phyloP scores from a whole-genome alignment of 2,329 filamentous ascomycete genomes.

The Xylariaceae sp. region DNA sequence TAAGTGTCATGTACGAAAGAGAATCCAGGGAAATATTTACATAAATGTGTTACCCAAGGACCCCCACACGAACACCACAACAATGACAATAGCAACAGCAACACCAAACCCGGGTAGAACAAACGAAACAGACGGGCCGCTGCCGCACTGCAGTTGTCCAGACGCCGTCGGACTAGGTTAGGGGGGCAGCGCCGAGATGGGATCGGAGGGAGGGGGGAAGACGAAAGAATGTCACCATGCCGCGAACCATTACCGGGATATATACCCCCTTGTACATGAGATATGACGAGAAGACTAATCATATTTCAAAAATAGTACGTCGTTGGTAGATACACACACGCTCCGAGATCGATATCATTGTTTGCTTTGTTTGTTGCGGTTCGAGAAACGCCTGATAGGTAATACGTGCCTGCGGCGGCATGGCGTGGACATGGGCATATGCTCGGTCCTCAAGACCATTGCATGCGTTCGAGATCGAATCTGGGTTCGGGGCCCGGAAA shows the following conservation, averaged over 20 bases:
- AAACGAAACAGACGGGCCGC: neutral
- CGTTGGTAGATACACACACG: neutral
- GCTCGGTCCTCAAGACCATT: neutral
- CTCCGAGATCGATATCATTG: neutral
- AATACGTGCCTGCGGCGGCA: neutral
- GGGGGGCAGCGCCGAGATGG: neutral
- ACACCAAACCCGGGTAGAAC: neutral
- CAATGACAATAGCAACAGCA: too few species aligned
- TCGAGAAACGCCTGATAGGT: neutral
- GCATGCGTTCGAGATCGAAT: neutral
- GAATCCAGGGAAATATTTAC: neutral
- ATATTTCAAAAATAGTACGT: neutral
- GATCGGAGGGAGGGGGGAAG: too few species aligned
- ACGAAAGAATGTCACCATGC: neutral
- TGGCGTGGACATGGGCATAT: neutral
- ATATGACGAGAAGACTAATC: neutral
- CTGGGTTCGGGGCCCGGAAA: conserved; percentile 1
- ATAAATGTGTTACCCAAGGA: neutral
- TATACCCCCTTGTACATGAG: neutral
- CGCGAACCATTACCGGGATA: neutral
- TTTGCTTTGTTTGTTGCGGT: neutral
- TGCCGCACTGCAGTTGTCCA: neutral
- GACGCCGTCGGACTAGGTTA: neutral
- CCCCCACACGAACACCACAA: neutral
- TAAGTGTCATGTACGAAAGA: too few species aligned